These are phyloP conservation scores for Panicum virgatum DNA, from an alignment of 202 grass and related monocot species.

Conservation along the genomic window DNA sequence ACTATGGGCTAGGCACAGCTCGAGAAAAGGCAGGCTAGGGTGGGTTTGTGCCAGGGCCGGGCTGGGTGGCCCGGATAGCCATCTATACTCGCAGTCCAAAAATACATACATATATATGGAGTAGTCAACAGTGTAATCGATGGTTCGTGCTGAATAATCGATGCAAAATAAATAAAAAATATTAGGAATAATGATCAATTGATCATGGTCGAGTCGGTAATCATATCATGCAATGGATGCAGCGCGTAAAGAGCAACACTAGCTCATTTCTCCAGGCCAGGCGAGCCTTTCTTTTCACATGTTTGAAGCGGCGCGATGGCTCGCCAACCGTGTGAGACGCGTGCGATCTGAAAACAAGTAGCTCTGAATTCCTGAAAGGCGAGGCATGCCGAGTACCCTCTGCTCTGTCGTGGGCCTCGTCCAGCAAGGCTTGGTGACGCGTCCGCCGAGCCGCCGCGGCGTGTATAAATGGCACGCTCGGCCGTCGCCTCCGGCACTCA, in stretches of 20 bases:
- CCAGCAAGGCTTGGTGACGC: not conserved
- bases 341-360: not conserved
- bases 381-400: not conserved
- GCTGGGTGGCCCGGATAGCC: too few species aligned
- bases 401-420: not conserved
- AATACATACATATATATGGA: too few species aligned
- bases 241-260: too few species aligned
- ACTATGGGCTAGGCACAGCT: too few species aligned
- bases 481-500: not conserved
- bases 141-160: too few species aligned
- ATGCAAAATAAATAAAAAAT: too few species aligned
- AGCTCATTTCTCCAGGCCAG: not conserved
- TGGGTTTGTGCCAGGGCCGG: too few species aligned
- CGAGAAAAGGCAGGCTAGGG: too few species aligned
- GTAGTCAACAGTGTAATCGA: too few species aligned
- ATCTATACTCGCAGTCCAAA: too few species aligned
- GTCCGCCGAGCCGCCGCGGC: not conserved
- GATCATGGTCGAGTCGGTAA: too few species aligned
- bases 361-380: not conserved
- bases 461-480: conserved; percentile 8
- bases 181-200: not conserved
- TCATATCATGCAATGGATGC: too few species aligned
- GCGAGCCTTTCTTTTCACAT: not conserved
- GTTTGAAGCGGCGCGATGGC: not conserved
- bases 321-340: not conserved